A percentile compares a stretch with the other conserved stretches of the same genome.
These are phyloP conservation scores for Pilasporangium apinafurcum DNA, from an alignment of 352 stramenopile genomes.

Conservation along the genomic window DNA sequence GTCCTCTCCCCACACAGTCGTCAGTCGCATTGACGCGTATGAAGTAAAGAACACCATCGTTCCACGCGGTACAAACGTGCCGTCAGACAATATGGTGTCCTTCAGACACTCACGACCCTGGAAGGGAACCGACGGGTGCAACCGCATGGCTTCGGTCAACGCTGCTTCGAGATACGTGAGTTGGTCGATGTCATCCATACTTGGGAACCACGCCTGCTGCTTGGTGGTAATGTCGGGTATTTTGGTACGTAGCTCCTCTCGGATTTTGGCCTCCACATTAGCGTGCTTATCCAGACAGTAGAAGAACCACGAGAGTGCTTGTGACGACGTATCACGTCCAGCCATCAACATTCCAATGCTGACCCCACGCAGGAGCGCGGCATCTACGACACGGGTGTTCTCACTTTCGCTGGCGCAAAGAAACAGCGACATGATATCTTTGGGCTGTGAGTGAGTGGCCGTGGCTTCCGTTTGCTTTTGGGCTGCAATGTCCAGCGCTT, in stretches of 20 bases:
- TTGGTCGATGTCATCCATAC: too few relatives aligned
- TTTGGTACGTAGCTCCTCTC: conserved; percentile 14
- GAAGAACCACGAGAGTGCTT: conserved; percentile 34
- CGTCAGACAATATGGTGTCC: too few relatives aligned
- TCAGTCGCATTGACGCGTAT: conserved; percentile 34
- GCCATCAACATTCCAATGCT: conserved; percentile 51
- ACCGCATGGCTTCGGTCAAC: too few relatives aligned
- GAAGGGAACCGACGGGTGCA: too few relatives aligned
- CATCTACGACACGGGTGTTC: conserved; percentile 1
- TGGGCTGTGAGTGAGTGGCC: conserved; percentile 4
- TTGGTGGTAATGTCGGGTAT: conserved; percentile 6
- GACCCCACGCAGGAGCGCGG: conserved; percentile 28
- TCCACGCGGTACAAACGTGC: conserved; percentile 35
- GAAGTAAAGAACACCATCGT: conserved; percentile 33
- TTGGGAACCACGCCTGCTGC: too few relatives aligned
- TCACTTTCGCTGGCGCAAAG: conserved; percentile 1
- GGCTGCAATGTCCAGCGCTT: conserved; percentile 20
- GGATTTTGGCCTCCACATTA: conserved; percentile 22
- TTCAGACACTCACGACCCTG: too few relatives aligned
- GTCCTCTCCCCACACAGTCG: conserved; percentile 42
- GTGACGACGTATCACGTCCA: conserved; percentile 42
- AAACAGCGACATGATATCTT: conserved; percentile 7
- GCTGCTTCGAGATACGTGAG: too few relatives aligned
- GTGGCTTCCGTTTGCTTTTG: neutral
- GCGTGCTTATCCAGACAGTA: conserved; percentile 35